A percentile compares a stretch with the other conserved stretches of the same genome.
phyloP scores from a whole-genome alignment of 257 asterid species.

The Linderniella brevidens region DNA sequence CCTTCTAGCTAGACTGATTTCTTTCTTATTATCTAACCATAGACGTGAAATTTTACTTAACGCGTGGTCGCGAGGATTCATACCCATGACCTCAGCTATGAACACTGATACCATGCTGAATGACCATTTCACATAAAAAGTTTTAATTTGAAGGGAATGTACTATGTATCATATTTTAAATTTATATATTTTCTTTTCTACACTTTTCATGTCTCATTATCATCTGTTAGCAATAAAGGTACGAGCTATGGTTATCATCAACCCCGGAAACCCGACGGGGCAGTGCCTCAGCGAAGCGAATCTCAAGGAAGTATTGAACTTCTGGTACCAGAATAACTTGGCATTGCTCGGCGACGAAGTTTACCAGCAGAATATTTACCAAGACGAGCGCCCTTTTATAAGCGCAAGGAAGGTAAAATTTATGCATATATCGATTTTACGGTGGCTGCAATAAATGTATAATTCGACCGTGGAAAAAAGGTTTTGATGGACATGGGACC shows the following conservation, averaged over 20 bases:
- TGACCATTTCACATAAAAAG: too few species aligned
- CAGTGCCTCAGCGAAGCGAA: slow-evolving; percentile 87
- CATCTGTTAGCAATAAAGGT: slow-evolving; percentile 33
- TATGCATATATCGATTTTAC: too few species aligned
- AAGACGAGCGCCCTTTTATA: slow-evolving; percentile 89
- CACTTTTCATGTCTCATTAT: neutral
- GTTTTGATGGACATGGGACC: slow-evolving; percentile 86
- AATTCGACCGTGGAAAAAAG: slow-evolving; percentile 16
- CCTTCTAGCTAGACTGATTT: too few species aligned
- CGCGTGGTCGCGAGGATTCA: too few species aligned
- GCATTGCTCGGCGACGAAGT: slow-evolving; percentile 93
- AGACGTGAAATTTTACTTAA: too few species aligned
- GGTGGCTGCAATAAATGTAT: too few species aligned
- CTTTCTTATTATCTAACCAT: too few species aligned
- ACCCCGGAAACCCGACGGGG: slow-evolving; percentile 97
- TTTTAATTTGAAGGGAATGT: too few species aligned
- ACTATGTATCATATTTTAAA: neutral
- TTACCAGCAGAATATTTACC: slow-evolving; percentile 95
- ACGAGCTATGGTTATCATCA: slow-evolving; percentile 96
- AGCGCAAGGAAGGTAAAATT: slow-evolving; percentile 67
- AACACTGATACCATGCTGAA: too few species aligned
- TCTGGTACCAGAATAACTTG: slow-evolving; percentile 73
- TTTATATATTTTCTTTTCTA: neutral
- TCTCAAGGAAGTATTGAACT: slow-evolving; percentile 42
- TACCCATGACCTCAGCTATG: too few species aligned